A percentile compares a stretch with the other conserved stretches of the same genome.
These are phyloP conservation scores for Carpinus fangiana DNA, from an alignment of 306 rosid species.

Conservation along the genomic window DNA sequence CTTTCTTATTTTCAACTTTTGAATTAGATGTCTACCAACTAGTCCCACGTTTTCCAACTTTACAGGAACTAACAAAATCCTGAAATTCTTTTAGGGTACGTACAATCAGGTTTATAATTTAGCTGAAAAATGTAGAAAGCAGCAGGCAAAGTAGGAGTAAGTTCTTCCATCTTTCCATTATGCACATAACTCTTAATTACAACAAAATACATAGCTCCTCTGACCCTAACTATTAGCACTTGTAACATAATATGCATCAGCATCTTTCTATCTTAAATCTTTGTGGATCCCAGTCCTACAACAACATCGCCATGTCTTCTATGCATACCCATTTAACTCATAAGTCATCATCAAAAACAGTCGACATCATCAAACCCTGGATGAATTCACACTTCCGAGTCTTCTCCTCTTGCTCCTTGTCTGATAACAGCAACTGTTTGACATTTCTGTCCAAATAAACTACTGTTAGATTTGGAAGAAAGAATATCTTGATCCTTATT, in stretches of 20 bases:
- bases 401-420: constrained; percentile 68
- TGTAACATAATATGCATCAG: constrained; percentile 28
- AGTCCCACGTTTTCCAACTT: neutral
- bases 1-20: too few species aligned
- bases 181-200: constrained; percentile 37
- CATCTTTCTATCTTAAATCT: constrained; percentile 25
- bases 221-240: constrained; percentile 47
- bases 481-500: neutral
- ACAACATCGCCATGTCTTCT: constrained; percentile 2
- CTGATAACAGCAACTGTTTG: constrained; percentile 42
- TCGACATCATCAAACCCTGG: constrained; percentile 76
- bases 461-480: constrained; percentile 22
- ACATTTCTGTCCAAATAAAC: constrained; percentile 51
- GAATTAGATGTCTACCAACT: too few species aligned
- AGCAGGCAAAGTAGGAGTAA: constrained; percentile 3
- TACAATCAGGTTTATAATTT: neutral
- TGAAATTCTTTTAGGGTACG: neutral
- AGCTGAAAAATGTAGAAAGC: neutral
- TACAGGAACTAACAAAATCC: neutral
- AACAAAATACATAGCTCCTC: constrained; percentile 33
- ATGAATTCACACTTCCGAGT: constrained; percentile 71
- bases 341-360: constrained; percentile 61
- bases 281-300: neutral
- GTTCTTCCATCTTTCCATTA: constrained; percentile 53
- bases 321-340: constrained; percentile 35